phyloP scores from a whole-genome alignment of 805 yeast genomes.

The Pichia insulana region DNA sequence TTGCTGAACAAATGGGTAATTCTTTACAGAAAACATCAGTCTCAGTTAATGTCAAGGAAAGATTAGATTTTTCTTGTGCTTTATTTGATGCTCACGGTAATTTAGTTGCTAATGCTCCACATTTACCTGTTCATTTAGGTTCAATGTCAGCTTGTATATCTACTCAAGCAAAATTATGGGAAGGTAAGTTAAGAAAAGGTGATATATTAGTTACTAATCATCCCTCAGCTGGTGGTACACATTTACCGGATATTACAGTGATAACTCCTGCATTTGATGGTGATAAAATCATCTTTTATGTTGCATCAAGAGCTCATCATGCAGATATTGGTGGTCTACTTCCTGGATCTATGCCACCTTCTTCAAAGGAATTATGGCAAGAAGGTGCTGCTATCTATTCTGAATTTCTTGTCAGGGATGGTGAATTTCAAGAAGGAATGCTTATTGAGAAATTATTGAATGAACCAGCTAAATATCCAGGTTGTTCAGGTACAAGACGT shows the following conservation, averaged over 20 bases:
- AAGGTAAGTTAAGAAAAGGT: conserved; percentile 54
- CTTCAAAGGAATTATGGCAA: conserved; percentile 73
- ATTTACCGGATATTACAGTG: conserved; percentile 84
- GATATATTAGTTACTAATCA: conserved; percentile 74
- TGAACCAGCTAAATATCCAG: conserved; percentile 74
- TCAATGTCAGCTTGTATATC: conserved; percentile 78
- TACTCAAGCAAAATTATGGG: conserved; percentile 58
- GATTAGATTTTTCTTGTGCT: conserved; percentile 81
- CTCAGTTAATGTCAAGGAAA: conserved; percentile 74
- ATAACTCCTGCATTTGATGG: conserved; percentile 80
- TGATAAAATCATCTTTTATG: conserved; percentile 63
- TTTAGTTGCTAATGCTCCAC: conserved; percentile 82
- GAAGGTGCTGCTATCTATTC: conserved; percentile 88
- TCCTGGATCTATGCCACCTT: conserved; percentile 95
- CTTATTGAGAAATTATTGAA: conserved; percentile 49
- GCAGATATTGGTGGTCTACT: conserved; percentile 90
- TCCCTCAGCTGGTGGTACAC: conserved; percentile 82
- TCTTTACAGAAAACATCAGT: conserved; percentile 74
- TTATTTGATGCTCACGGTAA: conserved; percentile 70
- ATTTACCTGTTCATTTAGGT: conserved; percentile 79
- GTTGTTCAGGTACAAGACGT: conserved; percentile 85
- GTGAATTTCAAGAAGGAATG: conserved; percentile 66
- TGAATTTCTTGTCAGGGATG: conserved; percentile 61
- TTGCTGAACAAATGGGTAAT: conserved; percentile 85
- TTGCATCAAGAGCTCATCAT: conserved; percentile 93